These are phyloP conservation scores for Pseudoscleropodium purum DNA, from an alignment of 225 moss, liverwort and hornwort species.

Conservation along the genomic window DNA sequence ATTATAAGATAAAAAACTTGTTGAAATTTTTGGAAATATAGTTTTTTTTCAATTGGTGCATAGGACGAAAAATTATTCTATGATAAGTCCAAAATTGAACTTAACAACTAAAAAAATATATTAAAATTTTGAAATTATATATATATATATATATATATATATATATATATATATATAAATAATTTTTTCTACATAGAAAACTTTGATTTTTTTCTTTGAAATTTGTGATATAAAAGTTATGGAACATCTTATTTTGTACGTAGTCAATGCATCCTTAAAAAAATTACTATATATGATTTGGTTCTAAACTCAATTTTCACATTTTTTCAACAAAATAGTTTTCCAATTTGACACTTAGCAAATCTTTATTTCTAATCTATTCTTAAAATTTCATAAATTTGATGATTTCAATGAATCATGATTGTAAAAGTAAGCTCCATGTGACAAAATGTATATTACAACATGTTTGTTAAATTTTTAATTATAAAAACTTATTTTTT, in stretches of 20 bases:
- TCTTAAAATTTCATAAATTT: neutral
- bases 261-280: too few relatives aligned
- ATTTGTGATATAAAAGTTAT: neutral
- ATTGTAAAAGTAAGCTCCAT: neutral
- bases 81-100: too few relatives aligned
- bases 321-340: neutral
- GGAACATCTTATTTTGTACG: neutral
- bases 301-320: neutral
- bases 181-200: neutral
- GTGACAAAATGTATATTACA: neutral
- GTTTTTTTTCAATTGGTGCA: neutral
- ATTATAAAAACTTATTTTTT: neutral
- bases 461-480: neutral
- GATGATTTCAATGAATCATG: neutral
- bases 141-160: too few relatives aligned
- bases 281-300: rapidly evolving
- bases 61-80: rapidly evolving
- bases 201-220: neutral
- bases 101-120: neutral
- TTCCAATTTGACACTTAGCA: neutral
- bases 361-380: neutral
- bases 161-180: too few relatives aligned
- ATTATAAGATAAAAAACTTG: too few relatives aligned
- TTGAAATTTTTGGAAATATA: neutral
- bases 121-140: neutral